These are phyloP conservation scores for Golubevia sp. DNA, from an alignment of 1,284 basidiomycete genomes.

Conservation along the genomic window DNA sequence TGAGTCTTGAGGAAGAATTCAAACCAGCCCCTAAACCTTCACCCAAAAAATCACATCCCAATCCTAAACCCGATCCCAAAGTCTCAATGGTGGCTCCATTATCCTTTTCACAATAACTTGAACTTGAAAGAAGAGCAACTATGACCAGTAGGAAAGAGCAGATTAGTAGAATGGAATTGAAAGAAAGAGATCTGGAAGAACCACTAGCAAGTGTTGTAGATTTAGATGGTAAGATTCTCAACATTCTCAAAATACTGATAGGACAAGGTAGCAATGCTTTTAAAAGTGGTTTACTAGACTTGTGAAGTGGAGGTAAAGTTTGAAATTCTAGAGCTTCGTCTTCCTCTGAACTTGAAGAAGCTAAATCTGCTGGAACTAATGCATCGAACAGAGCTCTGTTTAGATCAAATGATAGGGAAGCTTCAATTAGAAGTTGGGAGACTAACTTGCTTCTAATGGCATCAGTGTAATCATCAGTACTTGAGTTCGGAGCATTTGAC, in stretches of 20 bases:
- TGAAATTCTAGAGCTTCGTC: neutral
- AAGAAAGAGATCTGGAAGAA: too few relatives aligned
- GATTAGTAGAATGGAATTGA: too few relatives aligned
- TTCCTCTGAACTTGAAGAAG: neutral
- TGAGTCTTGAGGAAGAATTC: too few relatives aligned
- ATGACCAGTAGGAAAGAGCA: too few relatives aligned
- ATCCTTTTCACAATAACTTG: too few relatives aligned
- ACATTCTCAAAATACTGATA: neutral
- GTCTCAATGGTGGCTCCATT: too few relatives aligned
- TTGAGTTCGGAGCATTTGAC: slow-evolving; percentile 8
- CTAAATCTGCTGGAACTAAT: neutral
- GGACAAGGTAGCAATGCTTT: neutral
- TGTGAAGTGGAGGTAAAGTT: neutral
- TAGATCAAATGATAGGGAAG: slow-evolving; percentile 20
- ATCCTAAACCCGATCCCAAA: too few relatives aligned
- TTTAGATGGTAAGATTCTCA: too few relatives aligned
- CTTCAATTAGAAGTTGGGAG: slow-evolving; percentile 9
- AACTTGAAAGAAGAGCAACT: too few relatives aligned
- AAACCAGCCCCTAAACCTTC: too few relatives aligned
- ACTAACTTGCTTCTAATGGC: neutral
- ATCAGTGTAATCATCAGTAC: neutral
- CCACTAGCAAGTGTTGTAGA: too few relatives aligned
- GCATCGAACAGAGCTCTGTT: slow-evolving; percentile 20
- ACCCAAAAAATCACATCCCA: too few relatives aligned
- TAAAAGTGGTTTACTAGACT: neutral